A percentile compares a stretch with the other conserved stretches of the same genome.
phyloP scores from a whole-genome alignment of 441 rosid genomes.

The Populus tomentosa region DNA sequence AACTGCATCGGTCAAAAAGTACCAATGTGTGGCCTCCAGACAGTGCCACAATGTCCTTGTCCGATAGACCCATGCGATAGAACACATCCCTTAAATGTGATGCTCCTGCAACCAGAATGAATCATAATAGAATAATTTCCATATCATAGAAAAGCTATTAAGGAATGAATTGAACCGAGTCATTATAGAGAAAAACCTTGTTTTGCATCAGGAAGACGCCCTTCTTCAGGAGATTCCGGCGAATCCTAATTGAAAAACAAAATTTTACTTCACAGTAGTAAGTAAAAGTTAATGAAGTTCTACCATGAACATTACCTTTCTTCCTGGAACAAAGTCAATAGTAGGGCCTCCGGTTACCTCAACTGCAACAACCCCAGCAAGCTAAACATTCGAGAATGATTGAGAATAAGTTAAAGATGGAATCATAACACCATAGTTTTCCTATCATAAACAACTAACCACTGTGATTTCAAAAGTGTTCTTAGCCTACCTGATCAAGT shows the following conservation, averaged over 20 bases:
- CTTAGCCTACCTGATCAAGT: background rate
- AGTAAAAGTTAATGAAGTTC: background rate
- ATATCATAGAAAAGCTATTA: background rate
- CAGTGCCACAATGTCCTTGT: slow-evolving; percentile 82
- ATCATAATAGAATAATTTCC: background rate
- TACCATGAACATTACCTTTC: slow-evolving; percentile 47
- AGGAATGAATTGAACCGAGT: background rate
- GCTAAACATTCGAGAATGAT: slow-evolving; percentile 36
- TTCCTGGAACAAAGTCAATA: slow-evolving; percentile 69
- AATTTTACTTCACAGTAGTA: background rate
- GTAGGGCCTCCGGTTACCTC: slow-evolving; percentile 86
- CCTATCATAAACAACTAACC: background rate
- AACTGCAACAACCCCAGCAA: slow-evolving; percentile 88
- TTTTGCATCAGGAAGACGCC: slow-evolving; percentile 74
- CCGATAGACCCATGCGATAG: slow-evolving; percentile 78
- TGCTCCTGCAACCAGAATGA: slow-evolving; percentile 34
- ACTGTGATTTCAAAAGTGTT: background rate
- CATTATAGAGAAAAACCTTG: slow-evolving; percentile 34
- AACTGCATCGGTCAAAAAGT: slow-evolving; percentile 6
- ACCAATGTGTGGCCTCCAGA: slow-evolving; percentile 89
- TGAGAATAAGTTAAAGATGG: background rate
- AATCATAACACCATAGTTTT: background rate
- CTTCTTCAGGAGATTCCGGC: slow-evolving; percentile 48
- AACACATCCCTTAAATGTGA: slow-evolving; percentile 61
- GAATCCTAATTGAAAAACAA: slow-evolving; percentile 51